Percentiles rank a stretch among this genome's conserved stretches.
Evolutionary conservation across 176 grass and related monocot species (phyloP).

Genomic region (Tuctoria greenei): DNA sequence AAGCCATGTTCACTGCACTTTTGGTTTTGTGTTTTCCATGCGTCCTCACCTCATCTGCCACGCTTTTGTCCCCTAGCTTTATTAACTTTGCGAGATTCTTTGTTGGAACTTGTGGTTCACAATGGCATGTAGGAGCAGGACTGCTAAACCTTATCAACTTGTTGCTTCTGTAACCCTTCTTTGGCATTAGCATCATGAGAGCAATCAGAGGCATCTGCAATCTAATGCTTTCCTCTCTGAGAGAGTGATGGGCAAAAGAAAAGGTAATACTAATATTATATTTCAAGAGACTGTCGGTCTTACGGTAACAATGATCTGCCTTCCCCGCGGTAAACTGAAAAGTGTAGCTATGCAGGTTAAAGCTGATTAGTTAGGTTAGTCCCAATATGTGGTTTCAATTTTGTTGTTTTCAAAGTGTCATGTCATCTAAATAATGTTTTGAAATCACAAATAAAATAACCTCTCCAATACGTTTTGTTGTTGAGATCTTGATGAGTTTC

Average conservation of each 20-base stretch:
- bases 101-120: constrained; percentile 55
- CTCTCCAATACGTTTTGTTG: no score
- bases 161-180: neutral
- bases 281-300: neutral
- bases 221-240: neutral
- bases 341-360: no score
- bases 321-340: neutral
- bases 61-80: constrained; percentile 48
- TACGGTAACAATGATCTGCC: no score
- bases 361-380: no score
- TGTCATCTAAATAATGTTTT: no score
- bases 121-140: constrained; percentile 27
- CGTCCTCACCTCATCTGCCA: constrained; percentile 30
- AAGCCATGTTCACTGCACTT: constrained; percentile 28
- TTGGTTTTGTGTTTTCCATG: constrained; percentile 39
- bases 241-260: neutral
- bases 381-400: no score
- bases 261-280: neutral
- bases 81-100: constrained; percentile 49
- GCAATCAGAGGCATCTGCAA: constrained; percentile 6
- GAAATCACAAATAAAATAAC: no score
- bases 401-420: no score
- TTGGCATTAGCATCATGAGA: constrained; percentile 13
- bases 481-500: no score
- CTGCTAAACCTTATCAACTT: constrained; percentile 23